Base-by-base conservation (phyloP, 2,329 filamentous ascomycete species). In the Scedosporium dehoogii region DNA sequence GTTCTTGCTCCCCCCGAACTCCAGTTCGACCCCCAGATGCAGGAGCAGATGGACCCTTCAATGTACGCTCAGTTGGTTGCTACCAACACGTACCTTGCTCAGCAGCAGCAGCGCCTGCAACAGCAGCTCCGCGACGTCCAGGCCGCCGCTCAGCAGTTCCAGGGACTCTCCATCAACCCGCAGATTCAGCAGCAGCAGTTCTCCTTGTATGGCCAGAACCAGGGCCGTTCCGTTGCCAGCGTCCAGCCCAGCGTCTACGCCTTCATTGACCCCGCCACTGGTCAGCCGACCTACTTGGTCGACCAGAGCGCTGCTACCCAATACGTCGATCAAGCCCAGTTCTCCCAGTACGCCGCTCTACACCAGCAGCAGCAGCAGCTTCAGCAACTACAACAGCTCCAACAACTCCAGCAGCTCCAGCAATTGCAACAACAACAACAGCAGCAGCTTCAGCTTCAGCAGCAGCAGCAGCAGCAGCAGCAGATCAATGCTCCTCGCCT, bases 31-130 rank as follows among this genome's bases (percentile, higher is more conserved):
- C 85, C 87, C 66, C 82, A 86, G 69, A 81, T 81, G 57, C 85
- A 88, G 68, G 84, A 90, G 65, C 82, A 87, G 68, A 90, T 96
- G 78, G 94, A 97, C 70, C 91, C 92, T 60, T 88, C 85, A 65
- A 75, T 96, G 61, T 94, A 96, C 68, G 90, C 92, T 61, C 91
- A 96, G 75, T 81, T 97, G 66, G 85, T 97, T 70, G 89, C 91
- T 63, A 96, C 92, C 70, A 96, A 97, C 74, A 78, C 94, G 72
- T 96, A 96, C 71, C 83, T 99, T 59, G 91, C 92, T 48, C 91
- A 96, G 72, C 92, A 96, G 76, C 93, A 97, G 76, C 92, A 96
- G 77, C 89, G 90, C 66, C 85, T 97, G 60, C 92, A 97, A 76
- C 92, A 97, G 77, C 92, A 97, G 77, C 83, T 97, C 67, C 85